These are phyloP conservation scores for Malassezia equina DNA, from an alignment of 1,284 basidiomycete species.

Conservation along the genomic window DNA sequence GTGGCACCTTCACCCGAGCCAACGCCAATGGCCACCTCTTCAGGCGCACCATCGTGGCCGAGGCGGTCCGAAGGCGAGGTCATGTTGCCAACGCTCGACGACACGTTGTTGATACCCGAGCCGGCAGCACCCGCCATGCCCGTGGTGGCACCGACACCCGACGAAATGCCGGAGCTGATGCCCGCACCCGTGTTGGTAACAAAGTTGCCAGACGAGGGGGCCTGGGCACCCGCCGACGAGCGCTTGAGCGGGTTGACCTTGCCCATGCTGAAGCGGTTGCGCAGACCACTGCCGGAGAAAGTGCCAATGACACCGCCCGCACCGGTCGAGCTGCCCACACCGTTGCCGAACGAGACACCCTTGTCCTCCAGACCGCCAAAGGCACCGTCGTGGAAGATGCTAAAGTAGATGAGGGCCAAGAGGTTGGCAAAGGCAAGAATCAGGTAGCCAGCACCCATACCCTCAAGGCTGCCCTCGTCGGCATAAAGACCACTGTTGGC, in stretches of 20 bases:
- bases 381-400: slow-evolving; percentile 43
- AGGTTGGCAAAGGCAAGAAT: slow-evolving; percentile 73
- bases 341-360: slow-evolving; percentile 50
- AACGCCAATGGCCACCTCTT: slow-evolving; percentile 4
- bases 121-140: background rate
- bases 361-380: background rate
- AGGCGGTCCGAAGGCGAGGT: background rate
- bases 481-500: slow-evolving; percentile 54
- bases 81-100: background rate
- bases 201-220: background rate
- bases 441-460: slow-evolving; percentile 86
- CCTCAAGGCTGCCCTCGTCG: slow-evolving; percentile 42
- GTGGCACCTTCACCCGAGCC: background rate
- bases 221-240: background rate
- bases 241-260: slow-evolving; percentile 1
- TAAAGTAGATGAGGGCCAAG: slow-evolving; percentile 80
- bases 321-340: slow-evolving; percentile 65
- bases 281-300: slow-evolving; percentile 19
- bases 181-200: background rate
- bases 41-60: background rate
- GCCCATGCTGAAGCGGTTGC: slow-evolving; percentile 15
- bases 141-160: background rate
- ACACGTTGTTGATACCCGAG: background rate
- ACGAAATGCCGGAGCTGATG: background rate
- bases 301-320: slow-evolving; percentile 19